These are phyloP conservation scores for Arthrinium puccinioides DNA, from an alignment of 2,329 filamentous ascomycete genomes.

Conservation along the genomic window DNA sequence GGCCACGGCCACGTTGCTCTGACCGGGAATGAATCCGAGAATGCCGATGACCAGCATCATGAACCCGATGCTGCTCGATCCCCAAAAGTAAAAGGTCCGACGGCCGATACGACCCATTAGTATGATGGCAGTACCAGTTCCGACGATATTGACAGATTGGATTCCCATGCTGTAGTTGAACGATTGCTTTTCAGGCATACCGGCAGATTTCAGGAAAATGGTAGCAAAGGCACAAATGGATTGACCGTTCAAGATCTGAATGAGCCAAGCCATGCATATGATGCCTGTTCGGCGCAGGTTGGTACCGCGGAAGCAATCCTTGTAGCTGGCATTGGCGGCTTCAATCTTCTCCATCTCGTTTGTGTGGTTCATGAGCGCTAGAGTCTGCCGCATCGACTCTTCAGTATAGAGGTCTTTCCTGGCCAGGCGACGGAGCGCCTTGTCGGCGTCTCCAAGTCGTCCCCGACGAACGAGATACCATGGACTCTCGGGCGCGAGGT, in stretches of 20 bases:
- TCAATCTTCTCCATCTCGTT: conserved; percentile 46
- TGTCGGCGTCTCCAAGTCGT: conserved; percentile 30
- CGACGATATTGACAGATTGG: conserved; percentile 39
- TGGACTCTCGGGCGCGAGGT: conserved; percentile 38
- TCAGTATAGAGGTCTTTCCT: conserved; percentile 26
- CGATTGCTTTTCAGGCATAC: conserved; percentile 37
- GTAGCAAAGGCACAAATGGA: conserved; percentile 59
- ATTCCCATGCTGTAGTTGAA: conserved; percentile 50
- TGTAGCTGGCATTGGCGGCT: conserved; percentile 39
- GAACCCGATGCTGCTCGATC: conserved; percentile 33
- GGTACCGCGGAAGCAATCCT: conserved; percentile 41
- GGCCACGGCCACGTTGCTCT: conserved; percentile 34
- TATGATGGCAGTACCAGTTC: conserved; percentile 48
- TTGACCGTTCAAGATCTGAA: conserved; percentile 57
- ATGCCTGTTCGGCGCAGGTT: conserved; percentile 49
- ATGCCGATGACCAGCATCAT: conserved; percentile 41
- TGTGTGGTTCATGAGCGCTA: conserved; percentile 51
- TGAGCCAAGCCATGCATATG: conserved; percentile 29
- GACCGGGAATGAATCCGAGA: conserved; percentile 34
- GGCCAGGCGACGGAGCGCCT: conserved; percentile 35
- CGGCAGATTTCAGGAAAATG: conserved; percentile 52
- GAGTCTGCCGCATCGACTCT: conserved; percentile 32
- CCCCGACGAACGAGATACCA: conserved; percentile 42
- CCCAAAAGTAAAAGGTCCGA: conserved; percentile 40
- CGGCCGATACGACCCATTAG: conserved; percentile 41